A percentile compares a stretch with the other conserved stretches of the same genome.
These are phyloP conservation scores for Epichloe hybrida DNA, from an alignment of 2,329 filamentous ascomycete species.

Conservation along the genomic window DNA sequence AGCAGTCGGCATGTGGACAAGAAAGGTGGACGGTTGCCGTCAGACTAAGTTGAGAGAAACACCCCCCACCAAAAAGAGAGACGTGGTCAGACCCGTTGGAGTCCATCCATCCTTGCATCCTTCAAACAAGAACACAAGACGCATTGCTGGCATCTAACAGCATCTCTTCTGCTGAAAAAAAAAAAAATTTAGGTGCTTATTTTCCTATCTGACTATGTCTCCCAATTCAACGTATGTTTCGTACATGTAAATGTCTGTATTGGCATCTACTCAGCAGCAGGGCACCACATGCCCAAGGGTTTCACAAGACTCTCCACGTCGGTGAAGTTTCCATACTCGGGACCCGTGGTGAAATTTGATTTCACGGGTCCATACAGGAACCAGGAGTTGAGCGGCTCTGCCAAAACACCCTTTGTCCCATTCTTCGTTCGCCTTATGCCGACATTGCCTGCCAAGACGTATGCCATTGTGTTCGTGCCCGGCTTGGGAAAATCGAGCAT, in stretches of 20 bases:
- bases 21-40: not conserved
- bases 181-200: no score
- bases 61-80: not conserved
- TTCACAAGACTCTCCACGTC: conserved; percentile 12
- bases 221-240: no score
- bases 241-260: no score
- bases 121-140: not conserved
- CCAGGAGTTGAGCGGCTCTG: conserved; percentile 26
- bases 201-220: no score
- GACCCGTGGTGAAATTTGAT: conserved; percentile 9
- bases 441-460: conserved; percentile 25
- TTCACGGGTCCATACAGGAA: conserved; percentile 26
- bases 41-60: no score
- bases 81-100: no score
- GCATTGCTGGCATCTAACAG: no score
- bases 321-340: conserved; percentile 9
- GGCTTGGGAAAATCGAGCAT: conserved; percentile 17
- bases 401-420: conserved; percentile 10
- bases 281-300: conserved; percentile 2
- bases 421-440: conserved; percentile 17
- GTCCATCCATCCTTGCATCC: not conserved
- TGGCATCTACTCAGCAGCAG: not conserved
- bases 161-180: no score
- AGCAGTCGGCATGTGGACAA: not conserved
- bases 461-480: conserved; percentile 14